Evolutionary conservation across 2,329 filamentous ascomycete genomes (phyloP).

Genomic region (Zasmidium cellare): DNA sequence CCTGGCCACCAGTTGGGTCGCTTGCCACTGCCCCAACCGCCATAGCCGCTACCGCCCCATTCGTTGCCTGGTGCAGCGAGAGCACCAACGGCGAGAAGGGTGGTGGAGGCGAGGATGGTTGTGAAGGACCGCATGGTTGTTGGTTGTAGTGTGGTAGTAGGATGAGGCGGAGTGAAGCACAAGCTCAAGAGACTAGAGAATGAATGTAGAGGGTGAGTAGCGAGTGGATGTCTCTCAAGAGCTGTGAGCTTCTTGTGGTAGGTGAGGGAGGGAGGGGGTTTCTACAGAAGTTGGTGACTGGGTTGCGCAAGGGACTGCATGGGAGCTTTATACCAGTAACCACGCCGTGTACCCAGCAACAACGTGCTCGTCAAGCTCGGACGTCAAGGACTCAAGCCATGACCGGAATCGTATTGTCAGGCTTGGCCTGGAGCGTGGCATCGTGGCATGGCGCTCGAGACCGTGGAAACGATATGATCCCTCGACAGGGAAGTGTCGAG

Average conservation of each 20-base stretch:
- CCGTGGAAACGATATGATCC: too few relatives aligned
- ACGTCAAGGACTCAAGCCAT: too few relatives aligned
- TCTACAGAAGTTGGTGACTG: too few relatives aligned
- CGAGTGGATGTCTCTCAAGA: slow-evolving; percentile 4
- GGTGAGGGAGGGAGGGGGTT: neutral
- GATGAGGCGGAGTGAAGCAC: neutral
- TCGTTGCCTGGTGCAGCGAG: slow-evolving; percentile 11
- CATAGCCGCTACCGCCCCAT: slow-evolving; percentile 1
- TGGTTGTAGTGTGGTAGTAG: slow-evolving; percentile 2
- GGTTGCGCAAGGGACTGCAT: neutral
- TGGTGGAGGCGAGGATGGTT: slow-evolving; percentile 12
- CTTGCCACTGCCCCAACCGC: slow-evolving; percentile 13
- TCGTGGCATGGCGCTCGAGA: too few relatives aligned
- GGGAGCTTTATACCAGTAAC: neutral
- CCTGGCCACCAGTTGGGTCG: slow-evolving; percentile 17
- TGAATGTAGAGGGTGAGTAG: slow-evolving; percentile 2
- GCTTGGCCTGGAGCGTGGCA: too few relatives aligned
- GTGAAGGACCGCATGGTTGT: slow-evolving; percentile 24
- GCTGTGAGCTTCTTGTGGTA: neutral
- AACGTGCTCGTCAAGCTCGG: neutral
- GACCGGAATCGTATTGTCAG: too few relatives aligned
- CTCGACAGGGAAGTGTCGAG: too few relatives aligned
- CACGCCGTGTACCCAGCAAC: neutral
- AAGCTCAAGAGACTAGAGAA: slow-evolving; percentile 10
- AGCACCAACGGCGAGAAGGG: slow-evolving; percentile 10